Base-by-base conservation (phyloP, 768 basidiomycete genomes). In the Tricholoma sp. region DNA sequence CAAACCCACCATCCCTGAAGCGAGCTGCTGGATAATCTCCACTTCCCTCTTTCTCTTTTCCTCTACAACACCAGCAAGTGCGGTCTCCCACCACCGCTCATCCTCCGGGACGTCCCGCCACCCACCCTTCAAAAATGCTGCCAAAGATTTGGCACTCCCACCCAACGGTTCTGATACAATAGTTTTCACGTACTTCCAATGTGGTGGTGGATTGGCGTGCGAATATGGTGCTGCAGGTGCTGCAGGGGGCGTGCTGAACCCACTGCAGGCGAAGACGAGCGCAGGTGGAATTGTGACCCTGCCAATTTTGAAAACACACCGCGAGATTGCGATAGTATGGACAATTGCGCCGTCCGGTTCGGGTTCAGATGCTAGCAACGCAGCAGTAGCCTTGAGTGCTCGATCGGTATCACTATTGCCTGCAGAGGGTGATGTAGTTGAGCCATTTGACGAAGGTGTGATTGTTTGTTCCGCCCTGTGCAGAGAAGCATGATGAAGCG, bases 201-300 rank as follows among this genome's bases (percentile, higher is more conserved):
- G 74, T 10, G 81, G 80, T 17, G 80, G 82, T 8, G 77, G 80
- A 52, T 74, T 73, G 29, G 63, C 53, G 47, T 41, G 68, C 2
- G 77, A 80, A 64, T 77, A 77, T 1, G 63, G 39, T 70, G 70
- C 72, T 70, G 39, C 24, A 9, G 48, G 29, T 2, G 60, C 54
- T 3, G 68, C 52, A 12, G 71, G 59, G 7, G 71, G 63, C 1
- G 65, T 69, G 18, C 72, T 69, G 58, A 85, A 82, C 0, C 89
- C 89, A 57, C 86, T 83, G 1, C 72, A 60, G 1, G 82, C 85
- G 33, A 89, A 68, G 10, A 80, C 79, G 58, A 91, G 56, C 3
- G 76, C 75, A 11, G 89, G 89, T 1, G 89, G 89, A 53, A 89
- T 77, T 17, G 87, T 90, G 58, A 91, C 85, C 1, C 88, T 79